These are phyloP conservation scores for Coelastrella sp. DNA, from an alignment of 139 green algal species.

Conservation along the genomic window DNA sequence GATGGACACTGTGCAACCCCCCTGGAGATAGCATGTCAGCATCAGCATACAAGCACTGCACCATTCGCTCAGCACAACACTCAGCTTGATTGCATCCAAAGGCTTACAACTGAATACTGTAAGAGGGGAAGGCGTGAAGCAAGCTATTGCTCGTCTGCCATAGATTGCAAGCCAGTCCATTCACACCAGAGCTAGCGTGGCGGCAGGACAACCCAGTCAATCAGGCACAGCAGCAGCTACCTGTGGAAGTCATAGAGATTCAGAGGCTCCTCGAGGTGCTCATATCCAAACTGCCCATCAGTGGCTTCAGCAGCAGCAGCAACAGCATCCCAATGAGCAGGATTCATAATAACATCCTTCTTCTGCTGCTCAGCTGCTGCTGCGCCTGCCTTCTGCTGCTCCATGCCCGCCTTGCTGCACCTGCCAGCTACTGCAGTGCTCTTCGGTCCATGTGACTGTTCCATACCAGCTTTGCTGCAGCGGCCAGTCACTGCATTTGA, in stretches of 20 bases:
- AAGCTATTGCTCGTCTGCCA: too few species aligned
- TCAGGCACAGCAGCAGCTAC: neutral
- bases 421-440: constrained; percentile 19
- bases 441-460: neutral
- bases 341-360: constrained; percentile 12
- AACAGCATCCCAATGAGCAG: constrained; percentile 27
- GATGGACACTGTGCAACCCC: too few species aligned
- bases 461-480: constrained; percentile 30
- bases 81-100: too few species aligned
- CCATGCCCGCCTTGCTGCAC: constrained; percentile 41
- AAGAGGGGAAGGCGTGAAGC: too few species aligned
- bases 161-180: too few species aligned
- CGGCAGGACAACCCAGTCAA: too few species aligned
- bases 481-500: constrained; percentile 24
- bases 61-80: too few species aligned
- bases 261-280: constrained; percentile 32
- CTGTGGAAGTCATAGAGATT: constrained; percentile 37
- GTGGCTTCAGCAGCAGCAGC: constrained; percentile 19
- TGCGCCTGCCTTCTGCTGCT: neutral
- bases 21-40: too few species aligned
- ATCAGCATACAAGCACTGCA: too few species aligned
- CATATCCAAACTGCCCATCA: constrained; percentile 47
- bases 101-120: too few species aligned
- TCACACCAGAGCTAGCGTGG: too few species aligned
- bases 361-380: constrained; percentile 4